Base-by-base conservation (phyloP, 192 early-diverging fungal genomes). In the Nowakowskiella sp. region DNA sequence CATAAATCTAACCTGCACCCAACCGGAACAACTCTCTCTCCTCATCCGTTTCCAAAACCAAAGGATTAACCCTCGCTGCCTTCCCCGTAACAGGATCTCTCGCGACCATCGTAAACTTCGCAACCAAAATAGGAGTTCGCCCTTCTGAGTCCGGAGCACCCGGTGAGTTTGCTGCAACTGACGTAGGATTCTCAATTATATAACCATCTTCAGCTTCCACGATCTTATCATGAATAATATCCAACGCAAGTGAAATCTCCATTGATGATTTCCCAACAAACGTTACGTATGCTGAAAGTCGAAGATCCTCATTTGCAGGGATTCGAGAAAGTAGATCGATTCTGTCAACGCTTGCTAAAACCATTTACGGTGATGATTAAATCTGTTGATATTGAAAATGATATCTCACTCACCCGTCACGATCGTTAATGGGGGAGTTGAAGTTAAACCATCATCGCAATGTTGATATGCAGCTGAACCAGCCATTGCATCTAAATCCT, bases 41-140 rank as follows among this genome's bases (percentile, higher is more conserved):
- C 52, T 80, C 65, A 8, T 86, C 85, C 10, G 82, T 84, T 22
- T 85, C 80, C 31, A 91, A 60, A 6, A 66, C 58, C 32, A 95
- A 62, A 27, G 84, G 84, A 51, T 86, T 86, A n/a, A 92, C 77
- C 42, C 78, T 71, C 4, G 71, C 77, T 3, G 87, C 64, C 53
- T 84, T 85, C 29, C 71, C 72, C 0, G 87, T 89, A 26, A 67
- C 51, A 4, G 86, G 71, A 62, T 91, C 82, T 24, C 81, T 67
- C 1, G 85, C 84, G 27, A 88, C 92, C 90, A 92, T 95, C 3
- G 86, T 90, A 57, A 95, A 91, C 55, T 85, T 80, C 16, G 90
- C 87, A 10, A 75, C 67, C 16, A 92, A 68, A 49, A 89, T 81
- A 4, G 78, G 73, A 36, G 83, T 67, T 8, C 55, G 50, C 6